Conservation (phyloP, 2,329 filamentous ascomycete species). For the Fonsecaea erecta region DNA sequence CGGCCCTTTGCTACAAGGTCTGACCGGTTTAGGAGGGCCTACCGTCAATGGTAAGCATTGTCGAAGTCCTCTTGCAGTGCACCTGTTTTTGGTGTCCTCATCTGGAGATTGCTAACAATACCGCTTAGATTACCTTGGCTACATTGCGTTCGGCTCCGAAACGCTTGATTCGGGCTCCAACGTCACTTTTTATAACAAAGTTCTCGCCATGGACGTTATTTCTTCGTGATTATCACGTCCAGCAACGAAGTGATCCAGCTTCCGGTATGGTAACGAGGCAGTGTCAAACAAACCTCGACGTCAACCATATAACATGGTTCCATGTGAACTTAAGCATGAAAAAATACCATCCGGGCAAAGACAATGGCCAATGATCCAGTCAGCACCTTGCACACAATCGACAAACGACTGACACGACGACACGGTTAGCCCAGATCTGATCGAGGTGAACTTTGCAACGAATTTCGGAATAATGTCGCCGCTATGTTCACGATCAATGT, state of each 20-base stretch:
- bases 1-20: slow-evolving; percentile 49
- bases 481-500: background rate
- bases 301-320: background rate
- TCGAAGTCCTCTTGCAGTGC: background rate
- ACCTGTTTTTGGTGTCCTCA: too few species aligned
- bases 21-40: slow-evolving; percentile 46
- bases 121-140: slow-evolving; percentile 54
- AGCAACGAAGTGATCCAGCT: background rate
- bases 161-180: slow-evolving; percentile 50
- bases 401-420: background rate
- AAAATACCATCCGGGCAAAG: background rate
- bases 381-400: background rate
- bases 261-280: background rate
- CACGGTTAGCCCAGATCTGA: background rate
- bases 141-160: slow-evolving; percentile 59
- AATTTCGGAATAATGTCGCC: background rate
- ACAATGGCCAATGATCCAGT: background rate
- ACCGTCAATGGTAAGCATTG: slow-evolving; percentile 36
- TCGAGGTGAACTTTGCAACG: background rate
- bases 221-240: background rate
- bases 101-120: slow-evolving; percentile 8
- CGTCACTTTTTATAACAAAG: slow-evolving; percentile 56
- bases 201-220: slow-evolving; percentile 40
- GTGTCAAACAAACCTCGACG: background rate
- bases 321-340: background rate